Base-by-base conservation (phyloP, 345 rosid genomes). In the Gossypium mustelinum region DNA sequence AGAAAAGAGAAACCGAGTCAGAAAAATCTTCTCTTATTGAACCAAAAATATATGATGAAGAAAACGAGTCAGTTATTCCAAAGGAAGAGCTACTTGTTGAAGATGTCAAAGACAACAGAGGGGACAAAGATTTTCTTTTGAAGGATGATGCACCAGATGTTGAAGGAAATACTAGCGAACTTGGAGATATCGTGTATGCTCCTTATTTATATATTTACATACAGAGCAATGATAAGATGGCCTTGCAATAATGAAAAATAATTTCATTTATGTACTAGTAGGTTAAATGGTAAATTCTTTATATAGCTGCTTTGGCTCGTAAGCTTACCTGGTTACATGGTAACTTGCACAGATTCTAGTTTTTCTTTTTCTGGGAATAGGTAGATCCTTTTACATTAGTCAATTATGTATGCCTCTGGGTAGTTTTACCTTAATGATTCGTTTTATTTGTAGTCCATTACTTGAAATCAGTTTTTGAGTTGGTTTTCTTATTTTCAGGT, bases 151-250 rank as follows among this genome's bases (percentile, higher is more conserved):
- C 69, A 29, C 79, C 48, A 63, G 66, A 74, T 71, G 84, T 73
- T 75, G 88, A 56, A 65, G 81, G 29, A 73, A 86, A 85, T 80
- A 68, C 80, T 55, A 67, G 59, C 57, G 80, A 84, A 50, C 65
- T 78, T 17, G 82, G 39, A 54, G 87, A 79, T 75, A 68, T 77
- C 50, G 79, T 89, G 98, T 91, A 90, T 52, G 92, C 54, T 11
- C 48, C 43, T 81, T 54, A 45, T 54, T 8, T 9, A 18, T 65
- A 11, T 14, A 48, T 60, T 43, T 54, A 54, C 24, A 16, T 58
- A 39, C 45, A 68, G 12, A 25, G 25, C 63, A 14, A 65, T 2
- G 2, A 34, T 70, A n/a, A 68, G 58, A 74, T 68, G 56, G 27
- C 43, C n/a, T 55, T 54, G 44, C 47, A 14, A 27, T 27, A 24